A percentile compares a stretch with the other conserved stretches of the same genome.
Conservation (phyloP, 345 rosid species). For the Populus pruinosa region DNA sequence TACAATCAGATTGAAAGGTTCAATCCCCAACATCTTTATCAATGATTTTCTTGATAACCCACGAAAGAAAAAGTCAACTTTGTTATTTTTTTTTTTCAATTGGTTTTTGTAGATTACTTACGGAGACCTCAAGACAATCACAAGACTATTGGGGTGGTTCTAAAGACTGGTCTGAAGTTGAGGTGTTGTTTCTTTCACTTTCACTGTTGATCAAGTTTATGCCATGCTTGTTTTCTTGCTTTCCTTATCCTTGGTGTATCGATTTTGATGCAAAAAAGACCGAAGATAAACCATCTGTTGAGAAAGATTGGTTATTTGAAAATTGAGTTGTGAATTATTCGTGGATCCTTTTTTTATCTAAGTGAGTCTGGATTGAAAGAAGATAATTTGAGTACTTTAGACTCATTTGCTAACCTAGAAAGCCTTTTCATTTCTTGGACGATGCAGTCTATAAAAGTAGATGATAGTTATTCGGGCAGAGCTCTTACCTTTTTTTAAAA, state of each 20-base stretch:
- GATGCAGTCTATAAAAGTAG: neutral
- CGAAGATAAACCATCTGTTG: neutral
- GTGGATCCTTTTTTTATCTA: neutral
- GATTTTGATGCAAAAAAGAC: neutral
- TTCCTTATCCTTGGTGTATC: neutral
- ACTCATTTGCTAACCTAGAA: neutral
- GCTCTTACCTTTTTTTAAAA: neutral
- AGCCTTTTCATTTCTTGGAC: neutral
- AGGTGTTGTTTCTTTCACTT: conserved; percentile 40
- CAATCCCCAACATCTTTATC: neutral
- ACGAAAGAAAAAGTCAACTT: neutral
- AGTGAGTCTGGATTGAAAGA: neutral
- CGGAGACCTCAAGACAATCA: conserved; percentile 77
- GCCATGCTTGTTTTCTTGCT: neutral
- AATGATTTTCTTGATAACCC: neutral
- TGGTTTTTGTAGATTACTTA: conserved; percentile 54
- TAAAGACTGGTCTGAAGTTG: conserved; percentile 73
- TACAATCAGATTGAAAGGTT: conserved; percentile 92
- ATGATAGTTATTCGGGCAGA: neutral
- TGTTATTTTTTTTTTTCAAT: neutral
- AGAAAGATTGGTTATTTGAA: neutral
- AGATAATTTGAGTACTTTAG: neutral
- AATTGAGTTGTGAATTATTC: neutral
- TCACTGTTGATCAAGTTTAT: neutral
- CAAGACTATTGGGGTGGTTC: conserved; percentile 62